These are phyloP conservation scores for Lodderomyces pseudojiufengensis DNA, from an alignment of 1,139 yeast genomes.

Conservation along the genomic window DNA sequence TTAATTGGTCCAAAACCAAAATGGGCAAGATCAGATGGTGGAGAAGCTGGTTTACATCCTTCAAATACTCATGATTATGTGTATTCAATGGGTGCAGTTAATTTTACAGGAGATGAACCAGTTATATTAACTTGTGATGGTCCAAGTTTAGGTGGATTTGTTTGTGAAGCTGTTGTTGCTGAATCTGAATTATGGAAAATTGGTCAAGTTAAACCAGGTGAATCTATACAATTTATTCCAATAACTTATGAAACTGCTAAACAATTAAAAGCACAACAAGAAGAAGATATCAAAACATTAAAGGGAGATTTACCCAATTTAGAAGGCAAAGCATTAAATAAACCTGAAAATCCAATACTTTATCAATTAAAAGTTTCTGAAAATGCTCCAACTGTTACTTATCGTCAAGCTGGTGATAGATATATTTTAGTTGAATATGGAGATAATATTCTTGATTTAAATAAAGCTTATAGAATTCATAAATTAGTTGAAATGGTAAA, in stretches of 20 bases:
- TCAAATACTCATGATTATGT: slow-evolving; percentile 97
- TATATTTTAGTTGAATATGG: slow-evolving; percentile 91
- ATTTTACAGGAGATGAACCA: slow-evolving; percentile 98
- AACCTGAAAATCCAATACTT: slow-evolving; percentile 63
- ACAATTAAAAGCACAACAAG: slow-evolving; percentile 57
- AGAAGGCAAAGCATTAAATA: slow-evolving; percentile 25
- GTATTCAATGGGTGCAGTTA: slow-evolving; percentile 92
- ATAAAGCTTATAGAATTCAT: slow-evolving; percentile 79
- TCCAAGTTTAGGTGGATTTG: slow-evolving; percentile 96
- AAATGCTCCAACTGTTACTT: slow-evolving; percentile 67
- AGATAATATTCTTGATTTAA: slow-evolving; percentile 79
- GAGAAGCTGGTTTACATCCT: slow-evolving; percentile 97
- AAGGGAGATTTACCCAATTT: slow-evolving; percentile 40
- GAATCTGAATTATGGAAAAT: slow-evolving; percentile 98
- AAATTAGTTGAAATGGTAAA: slow-evolving; percentile 72
- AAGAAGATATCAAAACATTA: slow-evolving; percentile 45
- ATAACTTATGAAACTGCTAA: slow-evolving; percentile 67
- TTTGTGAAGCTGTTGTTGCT: slow-evolving; percentile 91
- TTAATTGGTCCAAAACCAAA: slow-evolving; percentile 92
- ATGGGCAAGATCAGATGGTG: slow-evolving; percentile 98
- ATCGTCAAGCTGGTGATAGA: slow-evolving; percentile 97
- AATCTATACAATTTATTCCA: slow-evolving; percentile 74
- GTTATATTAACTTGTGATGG: slow-evolving; percentile 96
- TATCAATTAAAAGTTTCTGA: slow-evolving; percentile 44
- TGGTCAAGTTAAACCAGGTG: slow-evolving; percentile 97